Evolutionary conservation across 1,139 yeast species (phyloP), one percentile per base, ranked within the genome.

Genomic region (Suhomyces atakaporum): DNA sequence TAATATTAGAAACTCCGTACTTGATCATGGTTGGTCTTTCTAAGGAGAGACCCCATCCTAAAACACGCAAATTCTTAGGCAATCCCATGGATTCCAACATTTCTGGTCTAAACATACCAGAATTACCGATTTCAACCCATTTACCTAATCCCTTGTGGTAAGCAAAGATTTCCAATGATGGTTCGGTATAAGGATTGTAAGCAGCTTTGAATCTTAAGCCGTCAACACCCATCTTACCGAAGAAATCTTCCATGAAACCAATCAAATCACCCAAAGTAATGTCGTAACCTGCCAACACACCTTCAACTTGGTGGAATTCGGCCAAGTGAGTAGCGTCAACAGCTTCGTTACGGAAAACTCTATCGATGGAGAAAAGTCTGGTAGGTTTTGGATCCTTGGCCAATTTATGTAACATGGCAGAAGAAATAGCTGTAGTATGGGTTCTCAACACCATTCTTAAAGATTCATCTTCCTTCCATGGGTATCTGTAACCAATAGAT

Each of bases 261-360:
- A 94, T 94, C 64, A 94, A 76, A 60, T 90, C 97, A 45, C 98
- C 98, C 53, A 94, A 73, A 14, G 98, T 90, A 55, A 92, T 73
- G 64, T 89, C 86, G 67, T 88, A 90, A 58, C 95, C 98, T 25
- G 97, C 98, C 62, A 94, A 75, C 39, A 94, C 98, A 71, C 99
- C 99, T 71, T 94, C 99, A 45, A 94, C 95, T 72, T 94, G 99
- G 68, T 92, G 97, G 76, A 94, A 94, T 71, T 94, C 99, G 18
- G 98, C 98, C 67, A 94, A 79, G 67, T 94, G 99, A n/a, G 99
- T 94, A 37, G 97, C 98, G 62, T 94, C 99, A 38, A 94, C 98
- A 15, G 99, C 97, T 73, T 94, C 99, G 62, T 94, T 94, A 73
- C 99, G 87, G 85, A 94, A 94, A 46, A 94, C 99, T 61, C 97